These are phyloP conservation scores for Salix suchowensis DNA, from an alignment of 345 rosid species.

Conservation along the genomic window DNA sequence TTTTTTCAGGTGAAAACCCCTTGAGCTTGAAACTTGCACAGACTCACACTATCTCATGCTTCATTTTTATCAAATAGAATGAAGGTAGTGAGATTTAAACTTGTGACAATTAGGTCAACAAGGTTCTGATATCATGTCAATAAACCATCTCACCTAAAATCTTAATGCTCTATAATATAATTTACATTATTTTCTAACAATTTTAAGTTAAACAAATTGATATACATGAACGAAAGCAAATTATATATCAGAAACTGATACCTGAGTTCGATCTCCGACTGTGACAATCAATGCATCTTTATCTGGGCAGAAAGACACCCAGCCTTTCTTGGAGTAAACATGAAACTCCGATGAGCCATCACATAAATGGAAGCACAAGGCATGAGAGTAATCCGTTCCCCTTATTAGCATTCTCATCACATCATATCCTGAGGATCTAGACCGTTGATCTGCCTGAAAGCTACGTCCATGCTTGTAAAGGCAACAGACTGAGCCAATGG, in stretches of 20 bases:
- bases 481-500: conserved; percentile 37
- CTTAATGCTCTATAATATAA: no score
- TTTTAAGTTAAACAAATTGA: not conserved
- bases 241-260: conserved; percentile 1
- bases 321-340: conserved; percentile 86
- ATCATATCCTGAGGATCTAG: conserved; percentile 43
- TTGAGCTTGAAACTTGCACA: no score
- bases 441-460: conserved; percentile 20
- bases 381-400: conserved; percentile 70
- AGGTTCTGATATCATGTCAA: no score
- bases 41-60: no score
- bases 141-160: no score
- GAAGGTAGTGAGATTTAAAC: no score
- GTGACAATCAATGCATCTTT: conserved; percentile 63
- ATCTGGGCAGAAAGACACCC: conserved; percentile 67
- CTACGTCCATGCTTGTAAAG: conserved; percentile 40
- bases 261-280: conserved; percentile 74
- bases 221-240: not conserved
- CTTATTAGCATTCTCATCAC: conserved; percentile 71
- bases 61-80: no score
- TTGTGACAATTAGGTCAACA: no score
- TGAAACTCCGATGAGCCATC: conserved; percentile 58
- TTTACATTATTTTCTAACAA: no score
- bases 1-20: rapidly evolving
- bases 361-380: conserved; percentile 52